Base-by-base conservation (phyloP, 345 rosid species). In the Geranium brycei region DNA sequence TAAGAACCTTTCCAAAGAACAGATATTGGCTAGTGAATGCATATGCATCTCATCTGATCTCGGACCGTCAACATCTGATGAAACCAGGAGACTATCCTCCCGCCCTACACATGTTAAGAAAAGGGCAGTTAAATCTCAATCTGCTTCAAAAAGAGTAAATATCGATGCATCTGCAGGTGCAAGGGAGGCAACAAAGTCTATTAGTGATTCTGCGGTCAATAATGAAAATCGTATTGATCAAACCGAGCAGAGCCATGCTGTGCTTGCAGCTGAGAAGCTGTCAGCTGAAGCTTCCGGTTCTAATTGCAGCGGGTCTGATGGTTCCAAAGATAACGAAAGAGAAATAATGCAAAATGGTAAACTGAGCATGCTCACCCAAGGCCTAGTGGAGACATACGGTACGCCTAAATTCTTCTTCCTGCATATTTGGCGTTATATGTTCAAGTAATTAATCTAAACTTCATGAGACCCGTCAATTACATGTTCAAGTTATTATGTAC, bases 31-130 rank as follows among this genome's bases (percentile, higher is more conserved):
- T 57, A 58, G 59, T 55, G 70, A 65, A 31, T 35, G 58, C 60
- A 55, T 61, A 28, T 35, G 56, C 60, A 55, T 61, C 63, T 51
- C 73, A n/a, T 67, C 74, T 58, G 80, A 74, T 69, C 68, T 69
- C 35, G 85, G 72, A 68, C 84, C 85, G 60, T 85, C 90, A 28
- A 79, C 89, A 35, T 83, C 90, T 69, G 75, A 72, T 66, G 66
- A 60, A 19, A 68, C 67, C 17, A 58, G 31, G 14, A 65, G 64
- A 60, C 17, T 31, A 60, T 57, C 73, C 6, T 61, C 23, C 59
- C 55, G 32, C 7, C 61, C 65, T 63, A 64, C 78, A 5, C 15
- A 64, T 72, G 60, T 57, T 69, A 62, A 68, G 18, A 69, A 15
- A 32, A 77, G 60, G 68, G 71, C 58, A 67, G 59, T 51, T 51